Evolutionary conservation across 2,329 filamentous ascomycete genomes (phyloP), one percentile per base, ranked within the genome.

Genomic region (Chaetomiaceae sp.): DNA sequence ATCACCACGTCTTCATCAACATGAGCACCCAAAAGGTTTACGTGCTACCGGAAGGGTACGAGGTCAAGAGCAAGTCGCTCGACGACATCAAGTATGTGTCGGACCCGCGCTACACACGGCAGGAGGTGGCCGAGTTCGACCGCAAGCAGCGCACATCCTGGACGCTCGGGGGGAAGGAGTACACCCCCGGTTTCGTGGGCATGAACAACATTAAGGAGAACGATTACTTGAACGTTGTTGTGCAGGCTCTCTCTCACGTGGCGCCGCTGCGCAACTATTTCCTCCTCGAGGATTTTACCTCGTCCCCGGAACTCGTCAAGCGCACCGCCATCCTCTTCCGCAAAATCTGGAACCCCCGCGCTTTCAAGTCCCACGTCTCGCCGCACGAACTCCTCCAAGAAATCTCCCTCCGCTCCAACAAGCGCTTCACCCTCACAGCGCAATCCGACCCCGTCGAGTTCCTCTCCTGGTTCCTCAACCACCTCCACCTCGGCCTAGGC

Each of bases 191-290:
- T 5, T 99, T 91, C 67, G 90, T 99, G 56, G 94, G 94, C 61
- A 95, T 99, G 89, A 99, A 99, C 78, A 99, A 99, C 73, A 96
- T 99, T 78, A 99, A 99, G 71, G 90, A 94, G 54, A 99, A 99
- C 73, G 94, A 99, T 75, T 99, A 99, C 73, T 80, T 97, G 66
- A 99, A 99, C 67, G 92, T 96, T 23, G 82, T 96, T 3, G 86
- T 95, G 44, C 94, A 99, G 70, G 86, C 91, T 6, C 79, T 99
- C 33, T 86, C 92, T 2, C 94, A 99, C 70, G 90, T 97, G 23
- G 76, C 85, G 18, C 92, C 94, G 4, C 75, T 99, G 61, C 84
- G 94, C 30, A 96, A 97, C 68, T 97, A 84, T 72, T 85, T 97
- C 67, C 84, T 99, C 64, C 80, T 97, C 1, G 89, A 96, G 66